Evolutionary conservation across 129 eudicot genomes (phyloP), one percentile per base, ranked within the genome.

Genomic region (Calendula officinalis): DNA sequence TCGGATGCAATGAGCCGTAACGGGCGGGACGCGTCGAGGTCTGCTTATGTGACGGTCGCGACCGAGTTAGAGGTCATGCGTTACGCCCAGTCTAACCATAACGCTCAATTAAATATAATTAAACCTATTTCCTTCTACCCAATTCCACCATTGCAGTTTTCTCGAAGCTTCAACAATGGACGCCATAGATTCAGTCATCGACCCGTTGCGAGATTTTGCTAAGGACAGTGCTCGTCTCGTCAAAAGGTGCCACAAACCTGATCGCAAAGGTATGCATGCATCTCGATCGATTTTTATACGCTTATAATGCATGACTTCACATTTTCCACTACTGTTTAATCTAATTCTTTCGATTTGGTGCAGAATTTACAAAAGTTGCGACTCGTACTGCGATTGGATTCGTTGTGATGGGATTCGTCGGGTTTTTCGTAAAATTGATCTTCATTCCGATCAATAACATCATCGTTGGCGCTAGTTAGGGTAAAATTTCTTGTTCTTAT

Each of bases 381-480:
- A 48, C 75, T 30, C 80, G 83, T 47, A 77, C 82, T 10, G 81
- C 83, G 12, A 74, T 82, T 37, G 87, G 88, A 14, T 82, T 82
- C 69, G 88, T 82, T 3, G 84, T 82, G 59, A 82, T 82, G 88
- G 88, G 88, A 54, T 82, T 82, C 55, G 84, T 82, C 3, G 88
- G 84, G 1, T 82, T 82, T 40, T 78, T 82, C 74, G 88, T 82
- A 6, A 82, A 82, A 72, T 57, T 82, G 8, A 82, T 82, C 34
- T 82, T 82, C 63, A 78, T 82, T 47, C 83, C 88, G 14, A 82
- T 82, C 70, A 82, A 82, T 76, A 82, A 82, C 81, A 78, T 82
- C 68, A 82, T 82, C 40, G 83, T 82, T 49, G 87, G 87, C 55
- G 74, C 83, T 36, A 34, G 56, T 33, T 82, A 77, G 79, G 83